Base-by-base conservation (phyloP, 1,139 yeast genomes). In the Nakaseomyces nivariensis region DNA sequence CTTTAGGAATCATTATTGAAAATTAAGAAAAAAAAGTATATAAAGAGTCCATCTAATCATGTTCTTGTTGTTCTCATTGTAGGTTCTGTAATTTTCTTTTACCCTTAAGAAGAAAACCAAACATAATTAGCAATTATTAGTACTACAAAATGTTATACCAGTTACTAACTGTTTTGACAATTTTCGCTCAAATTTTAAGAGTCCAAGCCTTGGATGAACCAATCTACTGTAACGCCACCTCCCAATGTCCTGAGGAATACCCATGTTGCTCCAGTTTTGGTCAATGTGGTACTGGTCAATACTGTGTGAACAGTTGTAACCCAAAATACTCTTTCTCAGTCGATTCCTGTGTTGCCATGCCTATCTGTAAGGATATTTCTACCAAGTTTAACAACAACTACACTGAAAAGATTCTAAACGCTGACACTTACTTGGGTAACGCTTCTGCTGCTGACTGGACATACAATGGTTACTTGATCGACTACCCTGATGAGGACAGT, bases 201-300 rank as follows among this genome's bases (percentile, higher is more conserved):
- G 44, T 41, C 10, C 34, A 41, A 11, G 44, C 44, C 13, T 10
- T 13, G 24, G 45, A 11, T 5, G 55, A 55, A 10, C 55, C 61
- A 1, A 52, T 52, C 5, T 48, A 44, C 26, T 62, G 71, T 60
- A 61, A 65, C 46, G 56, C 65, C 3, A 59, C 67, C 1, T 50
- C 54, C 3, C 48, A 60, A 4, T 87, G 96, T 70, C 96, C 95
- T 0, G 79, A 83, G 60, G 74, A 72, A 41, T 53, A 63, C 17
- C 96, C 96, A 51, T 87, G 96, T 66, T 87, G 96, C 66, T 80
- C 87, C 13, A 85, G 81, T 61, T 82, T 76, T 58, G 95, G 95
- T 45, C 71, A 67, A 13, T 87, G 96, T 74, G 95, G 95, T 58
- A 77, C 85, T 11, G 96, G 96, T 13, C 67, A 77, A 6, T 75